A percentile compares a stretch with the other conserved stretches of the same genome.
Evolutionary conservation across 495 filamentous ascomycete genomes (phyloP).

Genomic region (Hypoxylon crocopeplum): DNA sequence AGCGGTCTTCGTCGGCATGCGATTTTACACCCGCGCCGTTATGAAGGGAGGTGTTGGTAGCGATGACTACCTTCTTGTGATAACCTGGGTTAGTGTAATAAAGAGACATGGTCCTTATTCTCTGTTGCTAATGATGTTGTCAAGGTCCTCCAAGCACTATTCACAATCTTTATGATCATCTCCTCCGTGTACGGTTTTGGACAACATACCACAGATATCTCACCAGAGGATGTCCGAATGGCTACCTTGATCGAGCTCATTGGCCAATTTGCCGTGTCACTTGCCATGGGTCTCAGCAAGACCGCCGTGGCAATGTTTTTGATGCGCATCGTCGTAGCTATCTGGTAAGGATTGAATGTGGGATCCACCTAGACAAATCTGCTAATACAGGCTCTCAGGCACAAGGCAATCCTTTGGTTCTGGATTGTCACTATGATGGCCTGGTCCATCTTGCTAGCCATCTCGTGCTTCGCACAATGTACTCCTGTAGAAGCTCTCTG

Average conservation of each 20-base stretch:
- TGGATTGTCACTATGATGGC: conserved; percentile 24
- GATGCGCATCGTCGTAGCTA: conserved; percentile 17
- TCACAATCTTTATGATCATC: conserved; percentile 7
- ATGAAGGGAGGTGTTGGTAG: conserved; percentile 17
- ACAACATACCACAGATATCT: conserved; percentile 19
- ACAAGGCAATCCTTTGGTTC: conserved; percentile 20
- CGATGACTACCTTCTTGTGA: conserved; percentile 30
- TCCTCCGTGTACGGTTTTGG: conserved; percentile 29
- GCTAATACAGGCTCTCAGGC: neutral
- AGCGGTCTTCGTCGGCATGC: conserved; percentile 13
- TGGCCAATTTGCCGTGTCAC: conserved; percentile 7
- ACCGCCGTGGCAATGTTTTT: conserved; percentile 14
- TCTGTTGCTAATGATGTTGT: neutral
- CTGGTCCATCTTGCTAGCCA: conserved; percentile 11
- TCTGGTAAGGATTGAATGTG: neutral
- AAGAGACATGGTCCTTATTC: neutral
- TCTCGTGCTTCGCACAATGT: conserved; percentile 23
- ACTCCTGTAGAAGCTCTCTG: conserved; percentile 14
- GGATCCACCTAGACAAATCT: neutral
- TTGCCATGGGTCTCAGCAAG: conserved; percentile 20
- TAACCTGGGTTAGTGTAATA: conserved; percentile 23
- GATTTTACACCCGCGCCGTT: conserved; percentile 22
- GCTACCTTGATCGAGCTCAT: conserved; percentile 10
- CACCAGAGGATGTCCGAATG: conserved; percentile 7
- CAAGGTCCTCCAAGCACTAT: conserved; percentile 16